Evolutionary conservation across 306 rosid species (phyloP).

Genomic region (Sicyos edulis): DNA sequence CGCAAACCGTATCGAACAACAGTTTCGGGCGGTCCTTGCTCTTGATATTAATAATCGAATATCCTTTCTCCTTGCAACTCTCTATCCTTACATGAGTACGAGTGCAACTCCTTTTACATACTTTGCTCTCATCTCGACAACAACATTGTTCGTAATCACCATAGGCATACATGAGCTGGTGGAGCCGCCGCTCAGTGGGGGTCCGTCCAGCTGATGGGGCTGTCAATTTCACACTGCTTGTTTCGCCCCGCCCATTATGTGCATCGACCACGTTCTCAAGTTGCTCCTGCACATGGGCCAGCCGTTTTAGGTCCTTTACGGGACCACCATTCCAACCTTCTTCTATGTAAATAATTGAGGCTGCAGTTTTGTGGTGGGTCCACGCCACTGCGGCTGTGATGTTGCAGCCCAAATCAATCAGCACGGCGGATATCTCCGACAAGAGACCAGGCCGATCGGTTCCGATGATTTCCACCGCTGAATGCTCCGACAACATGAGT

Average conservation of each 20-base stretch:
- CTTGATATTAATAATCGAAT: constrained; percentile 55
- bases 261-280: constrained; percentile 57
- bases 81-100: constrained; percentile 59
- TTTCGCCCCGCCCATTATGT: constrained; percentile 42
- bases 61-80: constrained; percentile 57
- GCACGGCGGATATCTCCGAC: constrained; percentile 65
- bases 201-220: constrained; percentile 38
- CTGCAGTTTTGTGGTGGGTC: constrained; percentile 64
- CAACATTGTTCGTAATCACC: constrained; percentile 55
- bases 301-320: constrained; percentile 41
- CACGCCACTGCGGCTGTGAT: constrained; percentile 56
- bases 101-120: constrained; percentile 54
- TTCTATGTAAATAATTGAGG: constrained; percentile 54
- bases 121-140: constrained; percentile 36
- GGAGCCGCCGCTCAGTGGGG: constrained; percentile 71
- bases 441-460: constrained; percentile 65
- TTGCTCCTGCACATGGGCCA: constrained; percentile 51
- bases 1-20: constrained; percentile 76
- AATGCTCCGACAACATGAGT: constrained; percentile 24
- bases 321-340: constrained; percentile 51
- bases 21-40: constrained; percentile 74
- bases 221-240: constrained; percentile 46
- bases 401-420: constrained; percentile 51
- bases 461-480: constrained; percentile 65
- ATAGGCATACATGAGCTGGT: constrained; percentile 68